Percentiles rank a stretch among this genome's conserved stretches.
These are phyloP conservation scores for Lithospermum erythrorhizon DNA, from an alignment of 257 asterid genomes.

Conservation along the genomic window DNA sequence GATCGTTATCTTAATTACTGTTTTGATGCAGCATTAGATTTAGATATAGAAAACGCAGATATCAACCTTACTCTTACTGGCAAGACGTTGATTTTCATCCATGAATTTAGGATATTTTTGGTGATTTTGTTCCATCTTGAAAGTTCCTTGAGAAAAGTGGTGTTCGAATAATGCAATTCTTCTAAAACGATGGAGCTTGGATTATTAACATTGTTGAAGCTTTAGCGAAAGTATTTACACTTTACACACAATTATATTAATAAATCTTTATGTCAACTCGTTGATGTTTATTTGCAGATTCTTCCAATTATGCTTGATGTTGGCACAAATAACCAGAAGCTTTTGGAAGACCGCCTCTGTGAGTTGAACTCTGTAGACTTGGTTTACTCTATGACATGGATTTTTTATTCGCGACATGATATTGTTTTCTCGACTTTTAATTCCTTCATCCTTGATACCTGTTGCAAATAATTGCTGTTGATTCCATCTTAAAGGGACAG, in stretches of 20 bases:
- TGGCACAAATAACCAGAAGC: slow-evolving; percentile 92
- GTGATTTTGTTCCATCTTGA: background rate
- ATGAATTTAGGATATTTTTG: background rate
- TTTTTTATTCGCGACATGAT: background rate
- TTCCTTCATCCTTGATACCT: background rate
- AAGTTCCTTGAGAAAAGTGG: background rate
- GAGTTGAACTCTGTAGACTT: slow-evolving; percentile 34
- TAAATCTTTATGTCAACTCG: background rate
- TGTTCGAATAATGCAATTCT: background rate
- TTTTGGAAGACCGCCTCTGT: slow-evolving; percentile 89
- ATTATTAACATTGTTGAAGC: background rate
- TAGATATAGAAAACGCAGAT: too few relatives aligned
- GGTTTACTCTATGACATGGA: slow-evolving; percentile 1
- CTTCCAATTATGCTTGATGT: slow-evolving; percentile 98
- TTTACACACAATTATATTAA: slow-evolving; percentile 2
- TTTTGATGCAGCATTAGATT: too few relatives aligned
- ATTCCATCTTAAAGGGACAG: background rate
- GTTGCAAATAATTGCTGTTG: background rate
- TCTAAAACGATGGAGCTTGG: slow-evolving; percentile 9
- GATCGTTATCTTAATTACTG: too few relatives aligned
- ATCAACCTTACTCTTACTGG: too few relatives aligned
- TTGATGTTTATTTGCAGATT: slow-evolving; percentile 35
- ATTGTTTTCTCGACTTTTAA: background rate
- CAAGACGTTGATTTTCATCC: too few relatives aligned
- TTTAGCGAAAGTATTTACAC: slow-evolving; percentile 1